Evolutionary conservation across 495 filamentous ascomycete genomes (phyloP).

Genomic region (Filosporella fistucella): DNA sequence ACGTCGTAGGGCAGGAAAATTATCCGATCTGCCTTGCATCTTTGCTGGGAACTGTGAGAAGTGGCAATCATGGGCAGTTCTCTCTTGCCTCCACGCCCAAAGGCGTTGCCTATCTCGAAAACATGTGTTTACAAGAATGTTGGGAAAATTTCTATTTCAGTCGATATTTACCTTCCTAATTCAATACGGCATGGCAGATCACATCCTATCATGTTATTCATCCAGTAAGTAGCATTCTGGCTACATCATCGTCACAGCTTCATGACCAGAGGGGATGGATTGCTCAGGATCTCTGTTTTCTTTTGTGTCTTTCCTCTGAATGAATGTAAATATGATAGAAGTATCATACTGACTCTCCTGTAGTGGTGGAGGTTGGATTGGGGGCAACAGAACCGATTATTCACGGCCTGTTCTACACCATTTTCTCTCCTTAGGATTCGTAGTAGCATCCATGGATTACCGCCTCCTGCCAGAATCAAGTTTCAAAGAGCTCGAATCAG

Average conservation of each 20-base stretch:
- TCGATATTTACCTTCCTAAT: constrained; percentile 16
- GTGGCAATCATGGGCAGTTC: too few relatives aligned
- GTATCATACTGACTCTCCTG: constrained; percentile 6
- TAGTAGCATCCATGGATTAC: constrained; percentile 12
- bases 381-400: constrained; percentile 11
- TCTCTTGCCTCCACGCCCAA: constrained; percentile 6
- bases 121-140: constrained; percentile 14
- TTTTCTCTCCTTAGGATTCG: constrained; percentile 10
- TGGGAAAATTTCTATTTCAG: neutral
- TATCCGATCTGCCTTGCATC: too few relatives aligned
- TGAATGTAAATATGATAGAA: neutral
- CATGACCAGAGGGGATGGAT: too few relatives aligned
- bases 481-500: constrained; percentile 6
- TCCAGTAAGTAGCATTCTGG: too few relatives aligned
- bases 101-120: constrained; percentile 6
- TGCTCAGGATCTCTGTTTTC: too few relatives aligned
- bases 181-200: neutral
- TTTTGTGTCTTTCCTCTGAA: too few relatives aligned
- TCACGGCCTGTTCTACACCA: constrained; percentile 11
- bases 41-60: too few relatives aligned
- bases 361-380: constrained; percentile 12
- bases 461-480: constrained; percentile 11
- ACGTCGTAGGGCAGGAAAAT: too few relatives aligned
- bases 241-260: too few relatives aligned
- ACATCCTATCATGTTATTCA: constrained; percentile 5